Percentiles rank a stretch among this genome's conserved stretches.
Conservation (phyloP, 2,329 filamentous ascomycete genomes). For the Cercospora berteroae region DNA sequence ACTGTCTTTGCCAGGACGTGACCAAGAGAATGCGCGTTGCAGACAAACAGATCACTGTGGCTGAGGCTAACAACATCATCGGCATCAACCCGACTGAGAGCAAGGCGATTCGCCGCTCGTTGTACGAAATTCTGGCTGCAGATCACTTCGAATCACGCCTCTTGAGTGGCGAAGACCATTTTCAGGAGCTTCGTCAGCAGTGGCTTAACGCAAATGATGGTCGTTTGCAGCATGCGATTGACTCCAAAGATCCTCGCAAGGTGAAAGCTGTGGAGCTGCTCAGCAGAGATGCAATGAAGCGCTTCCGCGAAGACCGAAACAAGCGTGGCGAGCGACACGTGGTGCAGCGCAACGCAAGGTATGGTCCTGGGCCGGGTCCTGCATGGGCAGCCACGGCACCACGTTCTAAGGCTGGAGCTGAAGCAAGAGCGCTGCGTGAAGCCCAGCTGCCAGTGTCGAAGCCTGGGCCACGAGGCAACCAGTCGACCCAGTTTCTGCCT, state of each 20-base stretch:
- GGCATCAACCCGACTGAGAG: slow-evolving; percentile 67
- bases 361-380: slow-evolving; percentile 46
- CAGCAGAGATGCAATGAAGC: slow-evolving; percentile 74
- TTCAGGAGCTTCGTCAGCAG: slow-evolving; percentile 65
- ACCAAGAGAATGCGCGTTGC: slow-evolving; percentile 72
- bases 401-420: slow-evolving; percentile 13
- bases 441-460: slow-evolving; percentile 9
- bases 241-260: slow-evolving; percentile 45
- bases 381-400: slow-evolving; percentile 30
- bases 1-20: slow-evolving; percentile 77
- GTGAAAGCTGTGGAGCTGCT: slow-evolving; percentile 67
- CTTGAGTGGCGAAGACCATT: slow-evolving; percentile 69
- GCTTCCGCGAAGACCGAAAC: slow-evolving; percentile 65
- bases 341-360: slow-evolving; percentile 28
- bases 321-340: slow-evolving; percentile 37
- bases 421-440: slow-evolving; percentile 14
- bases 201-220: slow-evolving; percentile 54
- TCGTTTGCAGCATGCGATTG: slow-evolving; percentile 24
- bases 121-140: slow-evolving; percentile 64
- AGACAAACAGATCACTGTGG: slow-evolving; percentile 66
- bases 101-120: slow-evolving; percentile 63
- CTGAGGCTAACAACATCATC: slow-evolving; percentile 70
- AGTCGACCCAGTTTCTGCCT: not conserved
- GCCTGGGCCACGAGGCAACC: slow-evolving; percentile 10
- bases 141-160: slow-evolving; percentile 70